phyloP scores from a whole-genome alignment of 352 stramenopile genomes.

The Pythium sp. region DNA sequence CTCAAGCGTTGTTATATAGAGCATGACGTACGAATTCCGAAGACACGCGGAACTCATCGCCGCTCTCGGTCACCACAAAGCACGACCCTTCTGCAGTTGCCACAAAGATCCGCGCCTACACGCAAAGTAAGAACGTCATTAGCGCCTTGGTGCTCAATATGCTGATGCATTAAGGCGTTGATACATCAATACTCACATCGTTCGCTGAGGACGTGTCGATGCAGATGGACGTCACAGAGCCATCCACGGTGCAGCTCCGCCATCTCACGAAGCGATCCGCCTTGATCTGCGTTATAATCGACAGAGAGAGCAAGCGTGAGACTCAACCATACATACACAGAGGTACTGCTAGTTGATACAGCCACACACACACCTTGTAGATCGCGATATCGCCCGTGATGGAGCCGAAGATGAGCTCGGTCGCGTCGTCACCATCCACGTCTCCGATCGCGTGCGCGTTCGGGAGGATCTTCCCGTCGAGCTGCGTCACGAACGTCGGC shows the following conservation, averaged over 20 bases:
- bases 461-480: constrained; percentile 65
- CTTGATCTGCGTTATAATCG: constrained; percentile 35
- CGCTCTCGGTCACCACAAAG: constrained; percentile 51
- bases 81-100: constrained; percentile 67
- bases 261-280: constrained; percentile 49
- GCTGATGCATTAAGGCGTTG: not conserved
- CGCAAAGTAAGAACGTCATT: not conserved
- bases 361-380: constrained; percentile 45
- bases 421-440: constrained; percentile 59
- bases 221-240: constrained; percentile 70
- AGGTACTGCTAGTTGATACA: not conserved
- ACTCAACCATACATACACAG: not conserved
- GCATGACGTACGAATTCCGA: constrained; percentile 62
- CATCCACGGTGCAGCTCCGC: constrained; percentile 56
- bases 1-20: not conserved
- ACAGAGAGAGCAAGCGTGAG: not conserved
- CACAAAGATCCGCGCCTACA: constrained; percentile 65
- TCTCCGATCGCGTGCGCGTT: constrained; percentile 68
- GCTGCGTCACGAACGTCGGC: constrained; percentile 50
- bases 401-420: constrained; percentile 68
- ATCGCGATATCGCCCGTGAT: constrained; percentile 57
- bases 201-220: constrained; percentile 35
- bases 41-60: constrained; percentile 48
- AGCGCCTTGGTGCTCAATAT: not conserved
- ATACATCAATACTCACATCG: constrained; percentile 27